Evolutionary conservation across 352 stramenopile species (phyloP).

Genomic region (Peronospora belbahrii): DNA sequence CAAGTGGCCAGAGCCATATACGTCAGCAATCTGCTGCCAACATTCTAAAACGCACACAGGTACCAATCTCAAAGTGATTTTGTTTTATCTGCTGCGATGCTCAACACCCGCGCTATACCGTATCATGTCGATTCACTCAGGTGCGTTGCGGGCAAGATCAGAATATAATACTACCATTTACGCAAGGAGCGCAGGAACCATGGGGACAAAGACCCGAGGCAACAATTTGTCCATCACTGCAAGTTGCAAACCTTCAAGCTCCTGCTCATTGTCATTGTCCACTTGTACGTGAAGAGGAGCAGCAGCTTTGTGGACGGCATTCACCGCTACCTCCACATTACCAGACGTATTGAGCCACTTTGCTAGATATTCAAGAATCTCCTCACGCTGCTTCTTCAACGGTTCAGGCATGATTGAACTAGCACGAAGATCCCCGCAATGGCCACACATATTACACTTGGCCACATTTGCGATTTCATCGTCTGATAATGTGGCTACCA

Average conservation of each 20-base stretch:
- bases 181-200: constrained; percentile 46
- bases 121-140: constrained; percentile 19
- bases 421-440: constrained; percentile 65
- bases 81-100: constrained; percentile 5
- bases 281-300: constrained; percentile 6
- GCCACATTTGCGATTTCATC: constrained; percentile 64
- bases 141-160: constrained; percentile 46
- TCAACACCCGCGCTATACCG: constrained; percentile 33
- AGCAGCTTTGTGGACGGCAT: constrained; percentile 10
- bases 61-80: not conserved
- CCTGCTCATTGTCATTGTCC: constrained; percentile 16
- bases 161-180: constrained; percentile 47
- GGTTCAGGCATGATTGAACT: constrained; percentile 42
- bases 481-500: constrained; percentile 45
- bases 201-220: constrained; percentile 61
- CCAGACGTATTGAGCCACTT: constrained; percentile 42
- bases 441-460: constrained; percentile 71
- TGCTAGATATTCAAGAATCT: constrained; percentile 54
- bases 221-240: no score
- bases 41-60: constrained; percentile 5
- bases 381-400: constrained; percentile 55
- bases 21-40: constrained; percentile 1
- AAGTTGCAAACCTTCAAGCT: constrained; percentile 26
- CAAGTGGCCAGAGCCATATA: constrained; percentile 4
- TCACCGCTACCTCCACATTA: constrained; percentile 4